Conservation (phyloP, 768 basidiomycete genomes). For the Termitomyces sp. region DNA sequence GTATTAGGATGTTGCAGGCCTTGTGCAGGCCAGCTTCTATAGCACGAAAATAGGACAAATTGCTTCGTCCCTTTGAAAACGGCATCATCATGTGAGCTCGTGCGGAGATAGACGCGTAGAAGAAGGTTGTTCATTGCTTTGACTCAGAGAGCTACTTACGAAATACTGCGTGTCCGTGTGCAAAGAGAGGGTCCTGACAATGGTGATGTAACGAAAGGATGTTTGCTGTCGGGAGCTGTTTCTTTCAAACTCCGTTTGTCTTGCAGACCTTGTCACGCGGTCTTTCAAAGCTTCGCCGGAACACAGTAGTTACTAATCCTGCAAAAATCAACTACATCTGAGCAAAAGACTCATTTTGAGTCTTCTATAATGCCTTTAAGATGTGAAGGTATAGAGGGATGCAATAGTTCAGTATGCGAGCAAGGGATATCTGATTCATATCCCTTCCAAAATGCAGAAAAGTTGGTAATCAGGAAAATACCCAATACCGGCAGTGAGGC, state of each 20-base stretch:
- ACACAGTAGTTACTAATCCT: no score
- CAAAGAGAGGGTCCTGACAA: neutral
- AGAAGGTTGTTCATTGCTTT: neutral
- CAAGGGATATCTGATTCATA: neutral
- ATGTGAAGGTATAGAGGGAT: neutral
- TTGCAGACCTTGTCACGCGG: no score
- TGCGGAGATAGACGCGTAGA: neutral
- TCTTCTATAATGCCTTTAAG: neutral
- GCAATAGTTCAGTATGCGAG: neutral
- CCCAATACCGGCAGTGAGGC: neutral
- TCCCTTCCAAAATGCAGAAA: neutral
- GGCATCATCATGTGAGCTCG: constrained; percentile 11
- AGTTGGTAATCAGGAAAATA: neutral
- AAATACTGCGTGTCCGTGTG: neutral
- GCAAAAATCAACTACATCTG: no score
- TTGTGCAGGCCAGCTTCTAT: constrained; percentile 3
- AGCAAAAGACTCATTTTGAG: neutral
- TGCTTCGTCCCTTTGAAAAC: neutral
- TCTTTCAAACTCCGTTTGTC: neutral
- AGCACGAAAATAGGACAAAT: constrained; percentile 1
- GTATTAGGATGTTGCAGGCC: neutral
- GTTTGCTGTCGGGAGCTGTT: neutral
- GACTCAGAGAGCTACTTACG: neutral
- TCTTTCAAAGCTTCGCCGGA: no score
- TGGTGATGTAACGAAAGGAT: neutral